Evolutionary conservation across 768 basidiomycete species (phyloP).

Genomic region (Cystofilobasidium macerans): DNA sequence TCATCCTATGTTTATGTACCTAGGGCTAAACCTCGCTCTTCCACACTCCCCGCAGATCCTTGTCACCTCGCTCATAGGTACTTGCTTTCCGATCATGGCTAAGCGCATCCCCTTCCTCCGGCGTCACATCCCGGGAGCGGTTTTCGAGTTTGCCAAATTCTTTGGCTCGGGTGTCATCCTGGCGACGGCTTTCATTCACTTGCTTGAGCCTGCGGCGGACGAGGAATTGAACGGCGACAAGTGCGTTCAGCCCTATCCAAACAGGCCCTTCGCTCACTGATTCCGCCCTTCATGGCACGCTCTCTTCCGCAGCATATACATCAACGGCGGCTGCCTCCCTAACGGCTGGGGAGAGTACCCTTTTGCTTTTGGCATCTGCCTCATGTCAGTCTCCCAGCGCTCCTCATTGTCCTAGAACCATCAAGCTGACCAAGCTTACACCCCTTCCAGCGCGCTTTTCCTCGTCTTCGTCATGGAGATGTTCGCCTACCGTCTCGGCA

Average conservation of each 20-base stretch:
- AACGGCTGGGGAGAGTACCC: constrained; percentile 34
- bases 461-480: constrained; percentile 60
- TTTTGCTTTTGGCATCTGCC: constrained; percentile 32
- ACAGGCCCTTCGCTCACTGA: neutral
- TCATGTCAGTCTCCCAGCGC: constrained; percentile 26
- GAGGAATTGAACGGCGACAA: constrained; percentile 5
- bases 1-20: neutral
- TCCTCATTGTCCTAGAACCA: neutral
- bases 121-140: constrained; percentile 24
- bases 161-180: constrained; percentile 29
- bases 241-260: neutral
- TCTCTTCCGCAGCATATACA: constrained; percentile 7
- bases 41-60: constrained; percentile 41
- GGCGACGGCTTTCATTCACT: constrained; percentile 32
- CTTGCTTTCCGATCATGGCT: constrained; percentile 62
- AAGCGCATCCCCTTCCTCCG: constrained; percentile 45
- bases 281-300: neutral
- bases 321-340: constrained; percentile 30
- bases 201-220: constrained; percentile 29
- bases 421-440: constrained; percentile 9
- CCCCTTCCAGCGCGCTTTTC: constrained; percentile 20
- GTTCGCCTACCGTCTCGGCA: constrained; percentile 77
- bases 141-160: constrained; percentile 34
- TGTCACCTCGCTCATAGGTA: constrained; percentile 49
- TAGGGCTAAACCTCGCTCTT: neutral